phyloP scores from a whole-genome alignment of 768 basidiomycete genomes.

The Mycena rebaudengoi region DNA sequence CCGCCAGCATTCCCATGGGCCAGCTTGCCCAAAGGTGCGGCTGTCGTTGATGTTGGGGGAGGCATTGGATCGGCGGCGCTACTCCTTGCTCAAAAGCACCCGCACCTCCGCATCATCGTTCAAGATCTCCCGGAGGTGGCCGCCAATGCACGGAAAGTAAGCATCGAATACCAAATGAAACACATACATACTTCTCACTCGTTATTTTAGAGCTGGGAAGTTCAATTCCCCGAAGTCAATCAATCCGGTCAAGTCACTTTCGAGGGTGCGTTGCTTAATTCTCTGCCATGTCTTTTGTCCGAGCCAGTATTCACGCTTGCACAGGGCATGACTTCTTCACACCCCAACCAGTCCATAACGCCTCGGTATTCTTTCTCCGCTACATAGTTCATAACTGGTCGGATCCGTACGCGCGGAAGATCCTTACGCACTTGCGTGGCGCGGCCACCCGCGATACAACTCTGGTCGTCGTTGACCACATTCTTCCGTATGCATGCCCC shows the following conservation, averaged over 20 bases:
- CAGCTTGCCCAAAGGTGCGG: background rate
- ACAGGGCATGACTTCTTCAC: slow-evolving; percentile 40
- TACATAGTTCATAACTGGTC: slow-evolving; percentile 42
- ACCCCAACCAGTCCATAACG: slow-evolving; percentile 35
- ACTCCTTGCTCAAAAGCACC: slow-evolving; percentile 6
- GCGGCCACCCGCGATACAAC: slow-evolving; percentile 33
- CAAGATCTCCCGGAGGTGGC: slow-evolving; percentile 40
- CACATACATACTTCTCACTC: slow-evolving; percentile 1
- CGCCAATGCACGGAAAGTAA: slow-evolving; percentile 22
- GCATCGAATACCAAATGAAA: slow-evolving; percentile 7
- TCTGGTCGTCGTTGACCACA: slow-evolving; percentile 37
- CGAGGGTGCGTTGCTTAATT: slow-evolving; percentile 9
- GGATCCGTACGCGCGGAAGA: slow-evolving; percentile 28
- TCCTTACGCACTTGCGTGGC: slow-evolving; percentile 34
- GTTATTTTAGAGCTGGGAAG: background rate
- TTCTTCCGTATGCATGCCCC: slow-evolving; percentile 22
- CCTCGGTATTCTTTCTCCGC: slow-evolving; percentile 37
- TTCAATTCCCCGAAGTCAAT: background rate
- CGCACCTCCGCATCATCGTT: slow-evolving; percentile 36
- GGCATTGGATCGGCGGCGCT: slow-evolving; percentile 32
- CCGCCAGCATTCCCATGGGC: slow-evolving; percentile 16
- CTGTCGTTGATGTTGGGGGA: slow-evolving; percentile 46
- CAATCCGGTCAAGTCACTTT: slow-evolving; percentile 5
- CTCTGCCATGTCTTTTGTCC: background rate
- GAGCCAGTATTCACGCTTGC: background rate